phyloP scores from a whole-genome alignment of 2,329 filamentous ascomycete genomes.

The Colletotrichum orbiculare region DNA sequence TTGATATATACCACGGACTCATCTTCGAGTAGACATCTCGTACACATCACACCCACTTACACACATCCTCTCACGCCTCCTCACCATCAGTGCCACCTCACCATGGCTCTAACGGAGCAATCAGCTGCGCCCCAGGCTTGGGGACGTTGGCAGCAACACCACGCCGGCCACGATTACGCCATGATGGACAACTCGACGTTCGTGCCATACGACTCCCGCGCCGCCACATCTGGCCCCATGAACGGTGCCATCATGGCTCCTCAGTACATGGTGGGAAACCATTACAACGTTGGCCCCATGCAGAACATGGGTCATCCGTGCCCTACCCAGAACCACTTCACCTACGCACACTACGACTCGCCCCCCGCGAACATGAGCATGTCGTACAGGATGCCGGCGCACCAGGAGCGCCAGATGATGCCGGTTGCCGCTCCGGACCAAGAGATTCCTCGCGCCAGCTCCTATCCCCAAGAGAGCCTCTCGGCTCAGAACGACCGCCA shows the following conservation, averaged over 20 bases:
- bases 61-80: conserved; percentile 24
- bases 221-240: conserved; percentile 50
- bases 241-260: conserved; percentile 57
- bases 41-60: not conserved
- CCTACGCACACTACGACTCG: conserved; percentile 56
- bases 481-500: conserved; percentile 24
- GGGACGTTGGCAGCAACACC: conserved; percentile 65
- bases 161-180: conserved; percentile 52
- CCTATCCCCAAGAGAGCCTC: conserved; percentile 29
- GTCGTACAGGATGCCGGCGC: conserved; percentile 45
- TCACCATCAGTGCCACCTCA: not conserved
- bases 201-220: conserved; percentile 61
- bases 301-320: conserved; percentile 55
- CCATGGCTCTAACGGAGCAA: conserved; percentile 61
- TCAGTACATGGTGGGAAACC: conserved; percentile 58
- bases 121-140: conserved; percentile 59
- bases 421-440: conserved; percentile 22
- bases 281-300: conserved; percentile 58
- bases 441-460: conserved; percentile 30
- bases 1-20: conserved; percentile 4
- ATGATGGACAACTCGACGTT: conserved; percentile 60
- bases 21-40: not conserved
- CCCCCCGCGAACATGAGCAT: conserved; percentile 46
- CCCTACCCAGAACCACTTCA: conserved; percentile 54
- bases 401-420: conserved; percentile 43